These are phyloP conservation scores for Tilletia indica DNA, from an alignment of 1,284 basidiomycete genomes.

Conservation along the genomic window DNA sequence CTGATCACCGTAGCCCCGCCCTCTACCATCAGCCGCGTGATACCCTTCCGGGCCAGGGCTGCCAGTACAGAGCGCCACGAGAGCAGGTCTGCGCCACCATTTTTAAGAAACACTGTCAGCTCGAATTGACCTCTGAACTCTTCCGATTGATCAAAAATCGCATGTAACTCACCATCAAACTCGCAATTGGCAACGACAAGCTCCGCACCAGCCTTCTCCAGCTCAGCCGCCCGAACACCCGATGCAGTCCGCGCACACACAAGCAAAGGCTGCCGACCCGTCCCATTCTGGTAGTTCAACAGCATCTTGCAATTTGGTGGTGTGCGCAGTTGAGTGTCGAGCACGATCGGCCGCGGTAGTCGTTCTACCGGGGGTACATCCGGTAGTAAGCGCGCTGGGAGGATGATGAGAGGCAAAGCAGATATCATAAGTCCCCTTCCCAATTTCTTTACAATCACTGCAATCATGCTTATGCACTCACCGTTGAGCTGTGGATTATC, in stretches of 20 bases:
- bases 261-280: slow-evolving; percentile 74
- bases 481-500: slow-evolving; percentile 92
- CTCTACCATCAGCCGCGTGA: slow-evolving; percentile 87
- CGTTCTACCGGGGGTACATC: slow-evolving; percentile 52
- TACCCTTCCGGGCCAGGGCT: slow-evolving; percentile 56
- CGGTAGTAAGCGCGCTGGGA: slow-evolving; percentile 59
- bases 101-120: no score
- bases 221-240: slow-evolving; percentile 31
- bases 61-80: slow-evolving; percentile 32
- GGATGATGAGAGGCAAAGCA: slow-evolving; percentile 26
- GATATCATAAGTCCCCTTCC: neutral
- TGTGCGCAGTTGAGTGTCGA: slow-evolving; percentile 75
- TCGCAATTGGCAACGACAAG: slow-evolving; percentile 50
- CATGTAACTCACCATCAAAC: slow-evolving; percentile 18
- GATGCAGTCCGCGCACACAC: slow-evolving; percentile 60
- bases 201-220: slow-evolving; percentile 58
- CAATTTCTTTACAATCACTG: slow-evolving; percentile 11
- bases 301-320: slow-evolving; percentile 72
- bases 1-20: slow-evolving; percentile 82
- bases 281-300: slow-evolving; percentile 65
- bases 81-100: slow-evolving; percentile 7
- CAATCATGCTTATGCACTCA: slow-evolving; percentile 56
- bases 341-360: slow-evolving; percentile 76
- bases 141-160: no score
- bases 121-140: no score